Conservation (phyloP, 2,329 filamentous ascomycete species). For the Xylogone sp. region DNA sequence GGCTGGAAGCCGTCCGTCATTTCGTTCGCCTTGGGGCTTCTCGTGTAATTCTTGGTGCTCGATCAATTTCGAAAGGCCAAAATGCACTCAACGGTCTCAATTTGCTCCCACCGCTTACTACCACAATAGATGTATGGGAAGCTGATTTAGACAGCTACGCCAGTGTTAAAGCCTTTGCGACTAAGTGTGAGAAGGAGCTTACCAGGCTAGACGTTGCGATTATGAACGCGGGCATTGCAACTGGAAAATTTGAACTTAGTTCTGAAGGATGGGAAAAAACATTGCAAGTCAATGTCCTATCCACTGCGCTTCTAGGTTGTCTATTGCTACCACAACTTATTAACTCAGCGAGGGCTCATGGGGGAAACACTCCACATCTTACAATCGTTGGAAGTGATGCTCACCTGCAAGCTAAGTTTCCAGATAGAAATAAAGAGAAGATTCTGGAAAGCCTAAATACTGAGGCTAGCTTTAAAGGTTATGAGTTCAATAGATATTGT, state of each 20-base stretch:
- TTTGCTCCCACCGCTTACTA: conserved; percentile 10
- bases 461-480: neutral
- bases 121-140: conserved; percentile 13
- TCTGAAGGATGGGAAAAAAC: conserved; percentile 14
- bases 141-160: conserved; percentile 14
- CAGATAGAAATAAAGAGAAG: conserved; percentile 24
- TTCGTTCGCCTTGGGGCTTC: conserved; percentile 30
- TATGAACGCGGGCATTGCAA: conserved; percentile 4
- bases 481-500: conserved; percentile 17
- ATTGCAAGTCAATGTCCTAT: conserved; percentile 18
- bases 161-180: conserved; percentile 11
- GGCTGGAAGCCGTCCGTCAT: conserved; percentile 36
- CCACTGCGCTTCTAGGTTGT: conserved; percentile 14
- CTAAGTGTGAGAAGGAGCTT: neutral
- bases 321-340: conserved; percentile 11
- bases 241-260: conserved; percentile 1
- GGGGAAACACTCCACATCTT: conserved; percentile 32
- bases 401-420: conserved; percentile 30
- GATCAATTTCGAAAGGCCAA: conserved; percentile 31
- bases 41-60: conserved; percentile 38
- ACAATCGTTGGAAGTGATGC: conserved; percentile 37
- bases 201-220: conserved; percentile 4
- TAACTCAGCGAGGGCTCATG: conserved; percentile 19
- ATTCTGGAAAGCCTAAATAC: conserved; percentile 9
- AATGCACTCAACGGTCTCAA: conserved; percentile 26